Percentiles rank a stretch among this genome's conserved stretches.
Evolutionary conservation across 1,284 basidiomycete species (phyloP).

Genomic region (Pseudozyma tsukubaensis): DNA sequence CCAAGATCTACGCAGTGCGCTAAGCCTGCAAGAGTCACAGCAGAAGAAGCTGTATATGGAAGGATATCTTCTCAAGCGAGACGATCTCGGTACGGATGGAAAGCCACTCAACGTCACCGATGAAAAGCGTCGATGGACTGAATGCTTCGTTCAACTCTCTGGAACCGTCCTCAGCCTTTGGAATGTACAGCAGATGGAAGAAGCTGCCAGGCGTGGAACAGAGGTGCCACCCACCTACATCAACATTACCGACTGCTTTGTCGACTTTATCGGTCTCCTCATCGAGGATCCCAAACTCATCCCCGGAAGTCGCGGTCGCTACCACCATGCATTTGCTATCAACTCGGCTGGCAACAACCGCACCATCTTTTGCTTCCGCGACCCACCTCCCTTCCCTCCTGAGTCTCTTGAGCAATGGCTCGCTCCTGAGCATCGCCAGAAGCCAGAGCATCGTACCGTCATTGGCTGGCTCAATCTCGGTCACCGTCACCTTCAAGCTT

Average conservation of each 20-base stretch:
- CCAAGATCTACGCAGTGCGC: constrained; percentile 62
- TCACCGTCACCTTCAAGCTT: constrained; percentile 70
- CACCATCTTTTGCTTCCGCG: constrained; percentile 77
- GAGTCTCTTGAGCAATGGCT: constrained; percentile 55
- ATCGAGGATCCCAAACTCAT: constrained; percentile 71
- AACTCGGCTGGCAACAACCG: constrained; percentile 95
- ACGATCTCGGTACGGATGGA: constrained; percentile 63
- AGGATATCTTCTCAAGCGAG: constrained; percentile 64
- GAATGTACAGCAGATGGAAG: constrained; percentile 85
- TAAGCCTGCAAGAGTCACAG: constrained; percentile 65
- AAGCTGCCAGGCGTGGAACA: constrained; percentile 80
- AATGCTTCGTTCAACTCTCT: constrained; percentile 81
- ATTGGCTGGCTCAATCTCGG: constrained; percentile 64
- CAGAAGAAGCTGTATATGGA: constrained; percentile 67
- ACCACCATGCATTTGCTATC: constrained; percentile 81
- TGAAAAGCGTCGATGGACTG: constrained; percentile 58
- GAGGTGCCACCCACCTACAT: constrained; percentile 87
- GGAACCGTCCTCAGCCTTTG: constrained; percentile 91
- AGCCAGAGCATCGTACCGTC: constrained; percentile 59
- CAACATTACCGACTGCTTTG: constrained; percentile 82
- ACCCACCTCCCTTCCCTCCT: constrained; percentile 58
- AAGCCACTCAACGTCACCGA: constrained; percentile 60
- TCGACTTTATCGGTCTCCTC: constrained; percentile 72
- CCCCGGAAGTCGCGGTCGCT: constrained; percentile 72
- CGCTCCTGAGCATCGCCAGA: constrained; percentile 51